Conservation (phyloP, 2,329 filamentous ascomycete genomes). For the Cordyceps militaris region DNA sequence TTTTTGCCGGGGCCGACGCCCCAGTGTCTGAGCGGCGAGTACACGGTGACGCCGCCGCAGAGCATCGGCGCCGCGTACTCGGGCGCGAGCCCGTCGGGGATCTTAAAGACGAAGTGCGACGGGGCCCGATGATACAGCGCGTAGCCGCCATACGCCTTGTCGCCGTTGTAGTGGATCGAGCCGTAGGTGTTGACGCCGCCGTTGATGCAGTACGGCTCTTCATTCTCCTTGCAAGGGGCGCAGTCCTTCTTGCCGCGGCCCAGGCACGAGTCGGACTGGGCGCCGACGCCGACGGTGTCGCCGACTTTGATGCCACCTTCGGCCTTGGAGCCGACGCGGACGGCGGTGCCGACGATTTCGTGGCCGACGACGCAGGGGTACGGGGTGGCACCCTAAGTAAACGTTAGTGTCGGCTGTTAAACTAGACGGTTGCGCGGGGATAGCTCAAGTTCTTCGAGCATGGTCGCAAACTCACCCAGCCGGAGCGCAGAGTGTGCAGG, state of each 20-base stretch:
- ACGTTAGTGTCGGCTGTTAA: not conserved
- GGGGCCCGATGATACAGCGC: conserved; percentile 28
- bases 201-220: conserved; percentile 35
- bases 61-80: conserved; percentile 55
- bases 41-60: conserved; percentile 64
- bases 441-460: conserved; percentile 24
- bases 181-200: conserved; percentile 46
- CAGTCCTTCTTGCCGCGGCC: conserved; percentile 28
- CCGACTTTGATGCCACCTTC: conserved; percentile 47
- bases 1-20: conserved; percentile 59
- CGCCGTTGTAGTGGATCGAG: conserved; percentile 23
- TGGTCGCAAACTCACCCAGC: conserved; percentile 37
- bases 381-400: conserved; percentile 15
- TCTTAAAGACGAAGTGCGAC: conserved; percentile 42
- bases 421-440: not conserved
- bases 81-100: conserved; percentile 34
- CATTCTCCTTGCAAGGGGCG: conserved; percentile 33
- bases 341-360: conserved; percentile 55
- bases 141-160: conserved; percentile 43
- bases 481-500: conserved; percentile 50
- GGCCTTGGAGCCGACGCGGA: conserved; percentile 44
- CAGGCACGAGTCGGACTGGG: conserved; percentile 51
- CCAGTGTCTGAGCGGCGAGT: conserved; percentile 53
- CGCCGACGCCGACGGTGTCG: conserved; percentile 57
- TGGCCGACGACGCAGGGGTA: conserved; percentile 52